phyloP scores from a whole-genome alignment of 2,329 filamentous ascomycete genomes.

The Paraphaeosphaeria sporulosa region DNA sequence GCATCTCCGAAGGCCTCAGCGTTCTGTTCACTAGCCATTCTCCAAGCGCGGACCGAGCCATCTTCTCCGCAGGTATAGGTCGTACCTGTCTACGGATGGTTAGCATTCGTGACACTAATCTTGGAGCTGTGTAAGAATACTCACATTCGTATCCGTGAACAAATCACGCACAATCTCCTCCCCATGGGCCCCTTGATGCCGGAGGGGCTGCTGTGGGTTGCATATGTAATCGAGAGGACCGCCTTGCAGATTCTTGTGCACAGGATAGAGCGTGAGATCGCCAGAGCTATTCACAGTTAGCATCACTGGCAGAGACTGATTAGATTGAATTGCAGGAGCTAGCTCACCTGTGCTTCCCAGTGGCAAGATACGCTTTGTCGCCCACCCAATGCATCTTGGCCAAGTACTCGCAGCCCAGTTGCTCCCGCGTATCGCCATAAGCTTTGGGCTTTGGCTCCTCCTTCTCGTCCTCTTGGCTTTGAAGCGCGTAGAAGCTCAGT shows the following conservation, averaged over 20 bases:
- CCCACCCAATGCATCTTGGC: slow-evolving; percentile 70
- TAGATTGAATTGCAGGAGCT: neutral
- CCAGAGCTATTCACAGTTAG: slow-evolving; percentile 25
- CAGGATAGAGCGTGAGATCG: slow-evolving; percentile 40
- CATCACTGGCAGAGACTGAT: slow-evolving; percentile 7
- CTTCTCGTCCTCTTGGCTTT: slow-evolving; percentile 68
- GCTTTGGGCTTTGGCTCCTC: slow-evolving; percentile 54
- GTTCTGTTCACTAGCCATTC: slow-evolving; percentile 25
- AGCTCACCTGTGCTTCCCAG: slow-evolving; percentile 72
- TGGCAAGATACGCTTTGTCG: slow-evolving; percentile 68
- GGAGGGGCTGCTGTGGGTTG: slow-evolving; percentile 31
- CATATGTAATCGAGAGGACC: slow-evolving; percentile 42
- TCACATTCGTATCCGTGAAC: slow-evolving; percentile 48
- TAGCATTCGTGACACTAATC: neutral
- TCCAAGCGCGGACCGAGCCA: slow-evolving; percentile 55
- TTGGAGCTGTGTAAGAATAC: slow-evolving; percentile 13
- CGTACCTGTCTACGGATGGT: slow-evolving; percentile 32
- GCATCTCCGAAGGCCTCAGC: slow-evolving; percentile 41
- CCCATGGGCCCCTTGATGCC: slow-evolving; percentile 54
- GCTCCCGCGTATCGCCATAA: slow-evolving; percentile 73
- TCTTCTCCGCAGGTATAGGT: slow-evolving; percentile 61
- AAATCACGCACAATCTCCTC: slow-evolving; percentile 59
- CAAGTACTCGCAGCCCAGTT: slow-evolving; percentile 76
- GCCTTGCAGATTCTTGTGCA: slow-evolving; percentile 28
- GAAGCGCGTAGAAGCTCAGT: slow-evolving; percentile 74